Percentiles rank a stretch among this genome's conserved stretches.
These are phyloP conservation scores for Marasmius tenuissimus DNA, from an alignment of 1,284 basidiomycete genomes.

Conservation along the genomic window DNA sequence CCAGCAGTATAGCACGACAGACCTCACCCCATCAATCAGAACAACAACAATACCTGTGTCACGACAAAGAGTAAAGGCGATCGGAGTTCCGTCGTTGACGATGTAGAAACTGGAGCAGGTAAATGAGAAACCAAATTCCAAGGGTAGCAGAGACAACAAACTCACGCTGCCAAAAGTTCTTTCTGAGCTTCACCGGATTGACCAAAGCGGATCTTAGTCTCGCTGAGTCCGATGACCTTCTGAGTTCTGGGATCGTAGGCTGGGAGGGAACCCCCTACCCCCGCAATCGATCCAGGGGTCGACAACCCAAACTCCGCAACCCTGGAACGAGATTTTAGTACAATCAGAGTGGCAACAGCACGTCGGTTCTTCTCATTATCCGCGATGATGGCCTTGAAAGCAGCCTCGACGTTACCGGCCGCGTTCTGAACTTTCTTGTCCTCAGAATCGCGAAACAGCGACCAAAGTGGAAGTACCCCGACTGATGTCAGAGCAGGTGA, in stretches of 20 bases:
- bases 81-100: slow-evolving; percentile 3
- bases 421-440: not conserved
- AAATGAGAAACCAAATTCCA: too few species aligned
- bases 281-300: not conserved
- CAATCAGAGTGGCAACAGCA: not conserved
- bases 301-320: not conserved
- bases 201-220: slow-evolving; percentile 1
- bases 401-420: not conserved
- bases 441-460: not conserved
- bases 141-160: not conserved
- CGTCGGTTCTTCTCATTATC: not conserved
- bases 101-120: slow-evolving; percentile 2
- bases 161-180: not conserved
- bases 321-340: not conserved
- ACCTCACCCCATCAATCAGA: not conserved
- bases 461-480: not conserved
- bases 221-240: not conserved
- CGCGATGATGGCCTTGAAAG: slow-evolving; percentile 1
- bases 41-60: not conserved
- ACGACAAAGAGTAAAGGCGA: not conserved
- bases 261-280: slow-evolving; percentile 1
- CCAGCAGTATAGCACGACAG: not conserved
- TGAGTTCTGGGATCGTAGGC: not conserved
- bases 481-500: not conserved
- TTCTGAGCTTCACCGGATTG: not conserved